These are phyloP conservation scores for Chaetomium globosum DNA, from an alignment of 2,329 filamentous ascomycete species.

Conservation along the genomic window DNA sequence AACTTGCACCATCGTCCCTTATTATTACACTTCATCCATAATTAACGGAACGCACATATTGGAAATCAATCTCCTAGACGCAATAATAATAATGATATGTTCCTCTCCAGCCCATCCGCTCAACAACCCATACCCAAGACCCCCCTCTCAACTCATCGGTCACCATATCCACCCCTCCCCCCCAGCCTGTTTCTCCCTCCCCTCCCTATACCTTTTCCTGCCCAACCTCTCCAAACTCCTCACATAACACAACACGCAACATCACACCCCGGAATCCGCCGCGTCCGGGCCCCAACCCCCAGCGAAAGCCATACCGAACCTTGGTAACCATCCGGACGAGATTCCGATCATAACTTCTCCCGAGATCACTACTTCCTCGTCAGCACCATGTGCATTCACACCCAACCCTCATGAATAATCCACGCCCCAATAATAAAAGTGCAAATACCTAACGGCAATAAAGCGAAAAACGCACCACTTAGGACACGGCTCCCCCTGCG, in stretches of 20 bases:
- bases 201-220: neutral
- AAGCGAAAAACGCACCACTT: conserved; percentile 40
- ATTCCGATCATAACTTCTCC: conserved; percentile 52
- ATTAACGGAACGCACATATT: neutral
- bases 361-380: conserved; percentile 35
- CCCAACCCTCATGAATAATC: neutral
- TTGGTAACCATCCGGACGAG: conserved; percentile 50
- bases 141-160: neutral
- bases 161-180: neutral
- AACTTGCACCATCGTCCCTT: neutral
- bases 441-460: no score
- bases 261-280: conserved; percentile 45
- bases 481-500: conserved; percentile 46
- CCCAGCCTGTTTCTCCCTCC: neutral
- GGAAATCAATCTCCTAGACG: neutral
- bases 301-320: conserved; percentile 50
- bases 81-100: neutral
- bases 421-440: no score
- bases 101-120: neutral
- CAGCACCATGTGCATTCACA: neutral
- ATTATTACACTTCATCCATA: neutral
- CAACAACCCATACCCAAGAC: neutral
- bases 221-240: conserved; percentile 22
- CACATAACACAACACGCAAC: conserved; percentile 44
- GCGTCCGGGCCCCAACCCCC: conserved; percentile 52